These are phyloP conservation scores for Lithospermum erythrorhizon DNA, from an alignment of 257 asterid genomes.

Conservation along the genomic window DNA sequence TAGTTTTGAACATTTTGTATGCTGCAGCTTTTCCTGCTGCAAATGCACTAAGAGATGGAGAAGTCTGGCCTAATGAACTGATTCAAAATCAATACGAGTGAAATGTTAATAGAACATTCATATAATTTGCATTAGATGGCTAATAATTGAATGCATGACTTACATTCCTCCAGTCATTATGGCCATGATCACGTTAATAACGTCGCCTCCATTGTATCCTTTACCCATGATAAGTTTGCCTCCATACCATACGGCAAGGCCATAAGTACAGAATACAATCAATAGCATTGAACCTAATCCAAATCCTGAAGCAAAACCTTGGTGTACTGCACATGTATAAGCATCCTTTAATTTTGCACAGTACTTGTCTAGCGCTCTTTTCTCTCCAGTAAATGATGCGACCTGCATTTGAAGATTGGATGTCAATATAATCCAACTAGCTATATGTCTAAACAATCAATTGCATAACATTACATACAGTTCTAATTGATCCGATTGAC, in stretches of 20 bases:
- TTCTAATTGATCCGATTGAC: slow-evolving; percentile 64
- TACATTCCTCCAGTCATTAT: slow-evolving; percentile 62
- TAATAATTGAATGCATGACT: slow-evolving; percentile 10
- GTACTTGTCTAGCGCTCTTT: slow-evolving; percentile 34
- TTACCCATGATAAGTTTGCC: slow-evolving; percentile 33
- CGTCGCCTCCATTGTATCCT: slow-evolving; percentile 41
- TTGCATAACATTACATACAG: slow-evolving; percentile 26
- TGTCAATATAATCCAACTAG: neutral
- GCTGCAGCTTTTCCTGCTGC: slow-evolving; percentile 65
- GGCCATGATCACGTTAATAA: slow-evolving; percentile 41
- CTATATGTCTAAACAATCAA: neutral
- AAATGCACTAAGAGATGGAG: slow-evolving; percentile 48
- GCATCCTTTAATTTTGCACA: slow-evolving; percentile 33
- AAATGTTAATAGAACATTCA: neutral
- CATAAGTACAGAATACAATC: slow-evolving; percentile 33
- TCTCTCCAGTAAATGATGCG: slow-evolving; percentile 61
- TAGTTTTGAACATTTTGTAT: slow-evolving; percentile 48
- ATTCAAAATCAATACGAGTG: neutral
- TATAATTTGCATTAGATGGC: neutral
- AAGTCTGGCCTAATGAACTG: slow-evolving; percentile 57
- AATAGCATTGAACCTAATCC: slow-evolving; percentile 40
- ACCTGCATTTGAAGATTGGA: slow-evolving; percentile 25
- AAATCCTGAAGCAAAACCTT: slow-evolving; percentile 49
- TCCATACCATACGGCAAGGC: slow-evolving; percentile 57
- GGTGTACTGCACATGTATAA: slow-evolving; percentile 25